A percentile compares a stretch with the other conserved stretches of the same genome.
Evolutionary conservation across 2,329 filamentous ascomycete genomes (phyloP).

Genomic region (Scedosporium aurantiacum): DNA sequence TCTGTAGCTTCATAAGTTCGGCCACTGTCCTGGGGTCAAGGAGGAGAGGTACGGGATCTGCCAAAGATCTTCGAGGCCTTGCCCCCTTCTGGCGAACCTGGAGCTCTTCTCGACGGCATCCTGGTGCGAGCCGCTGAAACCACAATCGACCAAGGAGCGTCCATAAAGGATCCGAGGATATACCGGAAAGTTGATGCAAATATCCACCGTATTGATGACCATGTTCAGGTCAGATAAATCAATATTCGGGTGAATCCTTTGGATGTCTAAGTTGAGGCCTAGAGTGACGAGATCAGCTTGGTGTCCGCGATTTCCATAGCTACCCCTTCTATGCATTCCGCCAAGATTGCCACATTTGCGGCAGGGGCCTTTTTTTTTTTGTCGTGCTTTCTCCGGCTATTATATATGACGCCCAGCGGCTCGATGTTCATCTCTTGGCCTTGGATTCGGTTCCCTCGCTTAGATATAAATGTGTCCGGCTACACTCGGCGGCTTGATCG

Average conservation of each 20-base stretch:
- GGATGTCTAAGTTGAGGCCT: slow-evolving; percentile 87
- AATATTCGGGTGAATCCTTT: slow-evolving; percentile 73
- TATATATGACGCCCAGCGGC: too few relatives aligned
- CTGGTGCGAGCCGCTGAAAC: slow-evolving; percentile 86
- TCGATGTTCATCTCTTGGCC: too few relatives aligned
- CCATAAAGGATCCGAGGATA: slow-evolving; percentile 85
- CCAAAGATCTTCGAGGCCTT: slow-evolving; percentile 59
- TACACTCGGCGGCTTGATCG: too few relatives aligned
- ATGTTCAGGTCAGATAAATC: slow-evolving; percentile 84
- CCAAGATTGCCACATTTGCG: too few relatives aligned
- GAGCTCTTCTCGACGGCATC: slow-evolving; percentile 94
- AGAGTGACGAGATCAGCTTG: slow-evolving; percentile 91
- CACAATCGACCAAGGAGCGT: slow-evolving; percentile 81
- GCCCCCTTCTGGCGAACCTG: slow-evolving; percentile 52
- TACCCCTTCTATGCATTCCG: too few relatives aligned
- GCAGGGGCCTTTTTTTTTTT: too few relatives aligned
- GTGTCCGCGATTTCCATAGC: too few relatives aligned
- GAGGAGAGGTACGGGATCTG: slow-evolving; percentile 84
- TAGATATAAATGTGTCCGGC: too few relatives aligned
- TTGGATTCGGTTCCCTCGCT: too few relatives aligned
- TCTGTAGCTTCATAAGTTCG: slow-evolving; percentile 95
- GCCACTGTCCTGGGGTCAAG: slow-evolving; percentile 86
- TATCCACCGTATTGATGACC: slow-evolving; percentile 82
- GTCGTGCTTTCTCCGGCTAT: too few relatives aligned
- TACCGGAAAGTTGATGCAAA: slow-evolving; percentile 88